Evolutionary conservation across 768 basidiomycete species (phyloP), one percentile per base, ranked within the genome.

Genomic region (Chalciporus piperatus): DNA sequence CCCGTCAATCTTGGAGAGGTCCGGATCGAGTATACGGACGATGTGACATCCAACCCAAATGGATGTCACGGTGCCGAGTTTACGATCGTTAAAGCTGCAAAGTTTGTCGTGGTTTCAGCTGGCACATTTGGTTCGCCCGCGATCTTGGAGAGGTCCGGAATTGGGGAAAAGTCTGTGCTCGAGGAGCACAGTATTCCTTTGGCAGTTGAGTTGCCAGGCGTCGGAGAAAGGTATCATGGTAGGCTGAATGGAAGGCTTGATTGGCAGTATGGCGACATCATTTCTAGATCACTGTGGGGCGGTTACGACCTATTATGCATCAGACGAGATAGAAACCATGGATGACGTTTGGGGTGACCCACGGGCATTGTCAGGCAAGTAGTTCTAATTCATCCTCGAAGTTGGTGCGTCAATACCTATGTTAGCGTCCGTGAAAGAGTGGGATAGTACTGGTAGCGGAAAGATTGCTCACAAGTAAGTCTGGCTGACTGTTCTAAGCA

Each of bases 201-300:
- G 47, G 41, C 80, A 8, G 75, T 87, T 9, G 82, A 89, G 47
- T 76, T 91, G 7, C 87, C 87, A 4, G 87, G 85, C 5, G 89
- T 94, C 1, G 89, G 90, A 10, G 84, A 86, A 60, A 80, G 88
- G 55, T 82, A 79, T 47, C 74, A 76, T 35, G 56, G 82, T 30
- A 30, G 30, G 30, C 12, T 30, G 30, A 10, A 9, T 30, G 12
- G 10, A 30, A 30, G 30, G 10, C 12, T 30, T 30, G 30, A 2
- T 12, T 9, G 30, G 30, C 30, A 12, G 30, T 10, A 30, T 5
- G 25, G 25, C 10, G 30, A 30, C 30, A 12, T 30, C 30, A 12
- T 30, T 30, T 35, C 13, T 16, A 35, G 33, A n/a, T 7, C 33
- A 35, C 16, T 16, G 3, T 14, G 33, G 33, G 7, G 33, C 33